A percentile compares a stretch with the other conserved stretches of the same genome.
phyloP scores from a whole-genome alignment of 1,284 basidiomycete species.

The Singerocomus inundabilis region DNA sequence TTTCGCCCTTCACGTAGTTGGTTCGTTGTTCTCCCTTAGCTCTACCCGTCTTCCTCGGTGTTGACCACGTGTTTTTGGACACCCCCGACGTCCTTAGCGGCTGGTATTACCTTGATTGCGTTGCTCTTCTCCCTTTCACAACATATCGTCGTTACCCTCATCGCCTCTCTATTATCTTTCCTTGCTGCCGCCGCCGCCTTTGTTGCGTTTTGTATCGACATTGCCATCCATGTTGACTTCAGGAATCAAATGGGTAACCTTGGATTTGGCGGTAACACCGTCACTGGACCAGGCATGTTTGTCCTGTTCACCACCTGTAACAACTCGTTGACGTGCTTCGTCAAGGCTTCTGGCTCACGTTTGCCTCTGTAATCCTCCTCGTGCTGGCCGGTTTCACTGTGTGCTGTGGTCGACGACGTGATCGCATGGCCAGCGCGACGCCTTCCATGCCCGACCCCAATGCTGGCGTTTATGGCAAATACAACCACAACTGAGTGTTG shows the following conservation, averaged over 20 bases:
- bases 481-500: slow-evolving; percentile 20
- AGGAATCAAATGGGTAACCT: slow-evolving; percentile 55
- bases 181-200: slow-evolving; percentile 63
- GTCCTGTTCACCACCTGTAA: not conserved
- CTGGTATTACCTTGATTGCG: slow-evolving; percentile 61
- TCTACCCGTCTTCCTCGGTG: slow-evolving; percentile 1
- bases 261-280: slow-evolving; percentile 42
- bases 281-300: slow-evolving; percentile 56
- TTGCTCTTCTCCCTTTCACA: slow-evolving; percentile 62
- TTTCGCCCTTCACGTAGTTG: slow-evolving; percentile 70
- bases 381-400: slow-evolving; percentile 64
- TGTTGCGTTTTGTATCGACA: slow-evolving; percentile 71
- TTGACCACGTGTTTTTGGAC: slow-evolving; percentile 8
- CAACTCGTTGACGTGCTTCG: not conserved
- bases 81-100: slow-evolving; percentile 45
- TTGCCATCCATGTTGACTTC: slow-evolving; percentile 65
- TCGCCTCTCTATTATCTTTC: slow-evolving; percentile 63
- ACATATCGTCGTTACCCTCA: slow-evolving; percentile 54
- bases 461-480: slow-evolving; percentile 18
- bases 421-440: slow-evolving; percentile 43
- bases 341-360: slow-evolving; percentile 72
- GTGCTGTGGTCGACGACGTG: slow-evolving; percentile 62
- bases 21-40: slow-evolving; percentile 41
- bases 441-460: slow-evolving; percentile 29
- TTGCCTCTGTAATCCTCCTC: slow-evolving; percentile 63